phyloP scores from a whole-genome alignment of 1,284 basidiomycete species.

The Cryptococcus amylolentus region DNA sequence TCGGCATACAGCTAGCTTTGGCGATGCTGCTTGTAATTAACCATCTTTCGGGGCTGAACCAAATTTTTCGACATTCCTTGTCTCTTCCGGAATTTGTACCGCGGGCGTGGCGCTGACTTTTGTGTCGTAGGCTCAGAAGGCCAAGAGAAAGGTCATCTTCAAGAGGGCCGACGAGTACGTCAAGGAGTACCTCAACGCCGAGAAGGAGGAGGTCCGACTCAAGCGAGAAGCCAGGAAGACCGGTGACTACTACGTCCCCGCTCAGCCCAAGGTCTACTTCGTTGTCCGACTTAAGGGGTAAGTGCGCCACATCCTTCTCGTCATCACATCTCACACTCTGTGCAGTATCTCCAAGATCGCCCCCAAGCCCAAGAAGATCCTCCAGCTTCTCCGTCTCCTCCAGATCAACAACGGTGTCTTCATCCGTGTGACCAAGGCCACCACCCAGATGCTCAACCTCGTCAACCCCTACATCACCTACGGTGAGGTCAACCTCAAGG shows the following conservation, averaged over 20 bases:
- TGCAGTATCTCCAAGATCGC: conserved; percentile 98
- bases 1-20: conserved; percentile 48
- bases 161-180: conserved; percentile 99
- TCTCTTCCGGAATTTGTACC: conserved; percentile 1
- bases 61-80: conserved; percentile 13
- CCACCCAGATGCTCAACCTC: conserved; percentile 95
- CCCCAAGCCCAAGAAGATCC: conserved; percentile 97
- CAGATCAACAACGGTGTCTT: conserved; percentile 99
- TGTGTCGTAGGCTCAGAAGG: conserved; percentile 66
- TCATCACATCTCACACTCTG: neutral
- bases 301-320: conserved; percentile 45
- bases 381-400: conserved; percentile 95
- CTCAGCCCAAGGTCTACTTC: conserved; percentile 96
- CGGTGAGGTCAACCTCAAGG: conserved; percentile 88
- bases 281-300: conserved; percentile 94
- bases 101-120: conserved; percentile 6
- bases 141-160: conserved; percentile 97
- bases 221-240: conserved; percentile 87
- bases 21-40: conserved; percentile 77
- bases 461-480: conserved; percentile 97
- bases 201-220: conserved; percentile 95
- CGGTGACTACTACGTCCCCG: conserved; percentile 96
- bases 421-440: conserved; percentile 94
- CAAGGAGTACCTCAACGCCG: conserved; percentile 89
- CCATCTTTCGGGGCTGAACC: conserved; percentile 97